Evolutionary conservation across 1,284 basidiomycete species (phyloP).

Genomic region (Trichosporon sp.): DNA sequence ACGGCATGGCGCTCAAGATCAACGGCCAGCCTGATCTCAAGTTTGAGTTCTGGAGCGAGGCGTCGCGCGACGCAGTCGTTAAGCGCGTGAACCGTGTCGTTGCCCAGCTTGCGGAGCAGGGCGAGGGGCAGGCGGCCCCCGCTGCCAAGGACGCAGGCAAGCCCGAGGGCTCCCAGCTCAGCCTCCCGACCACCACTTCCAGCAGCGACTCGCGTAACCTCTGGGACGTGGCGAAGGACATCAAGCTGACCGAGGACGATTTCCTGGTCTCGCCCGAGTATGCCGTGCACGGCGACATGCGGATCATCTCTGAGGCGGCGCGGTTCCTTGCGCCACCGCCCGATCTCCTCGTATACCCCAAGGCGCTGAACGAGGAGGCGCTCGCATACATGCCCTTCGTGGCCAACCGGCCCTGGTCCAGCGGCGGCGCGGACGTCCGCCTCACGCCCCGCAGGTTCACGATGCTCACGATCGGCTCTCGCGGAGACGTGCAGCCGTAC

Average conservation of each 20-base stretch:
- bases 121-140: not conserved
- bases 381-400: conserved; percentile 52
- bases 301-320: conserved; percentile 35
- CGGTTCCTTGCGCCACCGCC: conserved; percentile 45
- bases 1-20: conserved; percentile 61
- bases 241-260: conserved; percentile 16
- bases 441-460: conserved; percentile 51
- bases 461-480: conserved; percentile 65
- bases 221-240: conserved; percentile 15
- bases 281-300: not conserved
- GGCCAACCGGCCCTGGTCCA: conserved; percentile 45
- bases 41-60: conserved; percentile 62
- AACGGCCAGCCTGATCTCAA: conserved; percentile 61
- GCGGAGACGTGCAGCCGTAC: conserved; percentile 92
- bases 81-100: conserved; percentile 35
- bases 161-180: not conserved
- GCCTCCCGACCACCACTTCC: not conserved
- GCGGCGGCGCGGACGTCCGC: conserved; percentile 29
- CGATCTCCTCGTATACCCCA: conserved; percentile 36
- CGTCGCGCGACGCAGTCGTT: conserved; percentile 60
- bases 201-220: not conserved
- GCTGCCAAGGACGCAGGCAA: not conserved
- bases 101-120: conserved; percentile 25
- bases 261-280: conserved; percentile 29
- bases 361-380: conserved; percentile 44